phyloP scores from a whole-genome alignment of 1,284 basidiomycete species.

The Coniferiporia sulphurascens region DNA sequence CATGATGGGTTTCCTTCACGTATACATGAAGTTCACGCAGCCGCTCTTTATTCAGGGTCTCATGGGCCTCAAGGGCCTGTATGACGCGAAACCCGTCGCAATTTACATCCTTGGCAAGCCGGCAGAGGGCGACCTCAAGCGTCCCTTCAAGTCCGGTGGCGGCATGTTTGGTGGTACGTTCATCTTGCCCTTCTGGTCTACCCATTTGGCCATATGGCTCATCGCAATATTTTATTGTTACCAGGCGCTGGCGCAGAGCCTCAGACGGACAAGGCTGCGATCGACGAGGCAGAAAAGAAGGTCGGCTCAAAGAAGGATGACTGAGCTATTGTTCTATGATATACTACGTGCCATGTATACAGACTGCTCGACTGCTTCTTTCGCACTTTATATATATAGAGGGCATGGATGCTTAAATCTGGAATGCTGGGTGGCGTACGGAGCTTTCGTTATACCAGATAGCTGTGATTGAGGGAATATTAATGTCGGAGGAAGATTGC shows the following conservation, averaged over 20 bases:
- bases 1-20: slow-evolving; percentile 87
- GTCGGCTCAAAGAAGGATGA: slow-evolving; percentile 77
- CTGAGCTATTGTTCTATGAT: slow-evolving; percentile 28
- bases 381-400: neutral
- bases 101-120: slow-evolving; percentile 75
- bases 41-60: slow-evolving; percentile 88
- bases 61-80: slow-evolving; percentile 84
- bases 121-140: slow-evolving; percentile 83
- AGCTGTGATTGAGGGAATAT: too few relatives aligned
- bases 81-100: slow-evolving; percentile 79
- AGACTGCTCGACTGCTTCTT: neutral
- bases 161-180: slow-evolving; percentile 67
- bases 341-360: neutral
- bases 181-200: neutral
- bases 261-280: slow-evolving; percentile 79
- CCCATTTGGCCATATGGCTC: neutral
- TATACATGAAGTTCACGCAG: slow-evolving; percentile 87
- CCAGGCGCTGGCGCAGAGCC: slow-evolving; percentile 47
- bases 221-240: neutral
- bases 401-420: neutral
- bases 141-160: slow-evolving; percentile 80
- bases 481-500: too few relatives aligned
- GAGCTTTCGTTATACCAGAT: too few relatives aligned
- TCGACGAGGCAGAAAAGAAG: slow-evolving; percentile 85
- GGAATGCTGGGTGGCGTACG: neutral